These are phyloP conservation scores for Phytophthora kernoviae DNA, from an alignment of 352 stramenopile species.

Conservation along the genomic window DNA sequence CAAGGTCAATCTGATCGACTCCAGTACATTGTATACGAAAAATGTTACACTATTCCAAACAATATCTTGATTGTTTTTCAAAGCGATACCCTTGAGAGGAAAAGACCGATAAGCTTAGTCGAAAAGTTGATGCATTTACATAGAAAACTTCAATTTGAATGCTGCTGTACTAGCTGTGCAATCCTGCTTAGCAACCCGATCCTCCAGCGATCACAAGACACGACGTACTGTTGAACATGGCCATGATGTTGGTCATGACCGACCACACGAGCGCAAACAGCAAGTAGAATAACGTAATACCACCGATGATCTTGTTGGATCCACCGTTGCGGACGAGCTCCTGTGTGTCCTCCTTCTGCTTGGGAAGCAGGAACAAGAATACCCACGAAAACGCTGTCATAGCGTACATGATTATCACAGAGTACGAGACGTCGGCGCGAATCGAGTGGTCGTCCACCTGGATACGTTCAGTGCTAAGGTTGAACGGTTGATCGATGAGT, in stretches of 20 bases:
- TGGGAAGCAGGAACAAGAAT: conserved; percentile 31
- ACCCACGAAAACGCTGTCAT: conserved; percentile 39
- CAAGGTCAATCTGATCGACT: conserved; percentile 1
- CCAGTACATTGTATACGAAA: too few species aligned
- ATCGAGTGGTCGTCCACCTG: conserved; percentile 32
- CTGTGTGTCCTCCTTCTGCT: conserved; percentile 38
- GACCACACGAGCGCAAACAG: conserved; percentile 38
- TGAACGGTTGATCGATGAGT: conserved; percentile 38
- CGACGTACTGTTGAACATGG: conserved; percentile 33
- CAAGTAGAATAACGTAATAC: conserved; percentile 36
- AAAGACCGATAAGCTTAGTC: too few species aligned
- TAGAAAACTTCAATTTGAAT: conserved; percentile 12
- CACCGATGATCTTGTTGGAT: conserved; percentile 32
- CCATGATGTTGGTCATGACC: conserved; percentile 35
- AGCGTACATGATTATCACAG: conserved; percentile 41
- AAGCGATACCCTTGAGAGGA: too few species aligned
- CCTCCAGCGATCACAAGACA: conserved; percentile 45
- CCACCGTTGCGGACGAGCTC: conserved; percentile 34
- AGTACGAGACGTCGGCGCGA: conserved; percentile 44
- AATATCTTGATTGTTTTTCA: too few species aligned
- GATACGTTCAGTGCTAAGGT: conserved; percentile 33
- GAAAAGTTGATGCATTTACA: background rate
- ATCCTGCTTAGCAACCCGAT: conserved; percentile 32
- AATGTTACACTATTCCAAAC: too few species aligned
- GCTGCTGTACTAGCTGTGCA: conserved; percentile 9